These are phyloP conservation scores for Fusarium sp. DNA, from an alignment of 2,329 filamentous ascomycete genomes.

Conservation along the genomic window DNA sequence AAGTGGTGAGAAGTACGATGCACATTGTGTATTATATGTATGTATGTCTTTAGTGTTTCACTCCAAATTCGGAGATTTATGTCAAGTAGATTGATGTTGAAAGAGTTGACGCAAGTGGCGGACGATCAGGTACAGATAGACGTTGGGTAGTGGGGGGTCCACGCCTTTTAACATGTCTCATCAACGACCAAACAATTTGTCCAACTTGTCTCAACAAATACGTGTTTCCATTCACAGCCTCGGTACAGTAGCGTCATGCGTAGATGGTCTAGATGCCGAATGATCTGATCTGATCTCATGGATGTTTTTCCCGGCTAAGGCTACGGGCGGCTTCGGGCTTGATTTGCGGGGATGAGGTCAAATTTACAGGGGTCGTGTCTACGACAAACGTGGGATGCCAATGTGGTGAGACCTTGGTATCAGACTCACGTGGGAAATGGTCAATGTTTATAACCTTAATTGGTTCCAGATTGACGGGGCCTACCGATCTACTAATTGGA, in stretches of 20 bases:
- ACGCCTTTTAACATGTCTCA: slow-evolving; percentile 35
- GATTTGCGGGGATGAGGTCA: slow-evolving; percentile 27
- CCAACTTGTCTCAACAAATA: neutral
- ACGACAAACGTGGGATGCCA: neutral
- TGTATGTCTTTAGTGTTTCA: neutral
- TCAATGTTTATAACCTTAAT: neutral
- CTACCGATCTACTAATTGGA: neutral
- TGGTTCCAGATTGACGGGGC: neutral
- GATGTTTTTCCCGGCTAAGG: neutral
- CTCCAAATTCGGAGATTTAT: slow-evolving; percentile 3
- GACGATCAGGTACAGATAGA: neutral
- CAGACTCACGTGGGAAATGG: neutral
- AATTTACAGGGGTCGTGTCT: neutral
- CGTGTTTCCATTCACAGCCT: slow-evolving; percentile 32
- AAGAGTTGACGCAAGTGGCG: slow-evolving; percentile 22
- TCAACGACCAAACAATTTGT: neutral
- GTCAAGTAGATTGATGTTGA: slow-evolving; percentile 7
- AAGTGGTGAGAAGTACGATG: slow-evolving; percentile 79
- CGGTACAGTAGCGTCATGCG: slow-evolving; percentile 23
- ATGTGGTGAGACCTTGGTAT: neutral
- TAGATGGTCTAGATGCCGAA: slow-evolving; percentile 4
- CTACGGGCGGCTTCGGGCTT: slow-evolving; percentile 37
- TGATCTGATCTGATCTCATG: slow-evolving; percentile 37
- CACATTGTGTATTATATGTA: slow-evolving; percentile 66
- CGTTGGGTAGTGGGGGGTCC: slow-evolving; percentile 11